Conservation (phyloP, 2,329 filamentous ascomycete species). For the Aspergillus arachidicola region DNA sequence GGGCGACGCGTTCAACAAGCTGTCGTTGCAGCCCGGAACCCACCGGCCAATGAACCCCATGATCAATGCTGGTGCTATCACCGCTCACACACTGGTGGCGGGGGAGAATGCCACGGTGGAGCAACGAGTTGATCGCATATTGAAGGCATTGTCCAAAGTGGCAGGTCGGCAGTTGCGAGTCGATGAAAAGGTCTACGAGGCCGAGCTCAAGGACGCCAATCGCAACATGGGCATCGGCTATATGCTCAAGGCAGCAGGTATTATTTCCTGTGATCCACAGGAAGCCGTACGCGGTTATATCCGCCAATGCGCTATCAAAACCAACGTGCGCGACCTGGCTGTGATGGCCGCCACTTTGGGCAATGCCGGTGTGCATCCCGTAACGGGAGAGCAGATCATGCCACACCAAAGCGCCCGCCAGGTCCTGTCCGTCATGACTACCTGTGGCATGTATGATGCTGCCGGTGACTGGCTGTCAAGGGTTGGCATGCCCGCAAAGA, state of each 20-base stretch:
- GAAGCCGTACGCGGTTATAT: neutral
- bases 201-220: neutral
- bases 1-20: neutral
- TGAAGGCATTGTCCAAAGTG: neutral
- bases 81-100: neutral
- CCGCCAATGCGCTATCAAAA: neutral
- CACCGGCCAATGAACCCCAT: neutral
- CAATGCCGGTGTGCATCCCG: neutral
- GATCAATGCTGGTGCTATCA: neutral
- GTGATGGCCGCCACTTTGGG: neutral
- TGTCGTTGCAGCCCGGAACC: neutral
- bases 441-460: neutral
- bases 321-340: neutral
- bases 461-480: neutral
- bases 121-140: neutral
- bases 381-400: neutral
- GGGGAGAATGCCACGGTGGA: neutral
- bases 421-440: neutral
- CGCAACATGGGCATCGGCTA: neutral
- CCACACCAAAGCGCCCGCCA: neutral
- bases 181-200: neutral
- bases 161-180: neutral
- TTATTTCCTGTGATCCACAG: neutral
- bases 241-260: neutral
- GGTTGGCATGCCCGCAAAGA: neutral